Evolutionary conservation across 179 eudicot genomes (phyloP).

Genomic region (Amaranthus tricolor): DNA sequence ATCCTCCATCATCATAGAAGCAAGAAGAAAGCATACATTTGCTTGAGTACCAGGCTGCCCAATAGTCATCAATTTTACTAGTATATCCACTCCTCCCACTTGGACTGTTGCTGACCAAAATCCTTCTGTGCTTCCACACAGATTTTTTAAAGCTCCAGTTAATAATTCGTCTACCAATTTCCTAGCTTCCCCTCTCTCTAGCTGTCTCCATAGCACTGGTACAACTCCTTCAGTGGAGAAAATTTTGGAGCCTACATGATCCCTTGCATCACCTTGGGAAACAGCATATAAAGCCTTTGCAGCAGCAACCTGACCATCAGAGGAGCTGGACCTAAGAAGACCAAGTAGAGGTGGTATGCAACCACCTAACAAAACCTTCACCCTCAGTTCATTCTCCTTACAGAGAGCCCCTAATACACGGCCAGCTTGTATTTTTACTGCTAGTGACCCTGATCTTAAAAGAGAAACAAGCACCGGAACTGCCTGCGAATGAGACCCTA

Average conservation of each 20-base stretch:
- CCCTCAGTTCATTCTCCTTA: conserved; percentile 92
- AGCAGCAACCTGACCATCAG: conserved; percentile 90
- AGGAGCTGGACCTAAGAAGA: conserved; percentile 77
- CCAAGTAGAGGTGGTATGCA: conserved; percentile 96
- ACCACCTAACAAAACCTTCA: conserved; percentile 90
- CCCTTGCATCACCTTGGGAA: conserved; percentile 89
- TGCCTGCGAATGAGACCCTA: conserved; percentile 97
- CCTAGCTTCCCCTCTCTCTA: conserved; percentile 73
- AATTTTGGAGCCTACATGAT: conserved; percentile 94
- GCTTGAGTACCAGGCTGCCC: conserved; percentile 80
- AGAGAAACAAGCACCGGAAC: conserved; percentile 97
- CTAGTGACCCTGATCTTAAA: conserved; percentile 79
- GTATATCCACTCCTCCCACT: conserved; percentile 82
- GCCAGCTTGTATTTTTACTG: conserved; percentile 88
- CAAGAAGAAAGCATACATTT: conserved; percentile 89
- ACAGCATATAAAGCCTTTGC: conserved; percentile 94
- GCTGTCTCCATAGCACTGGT: conserved; percentile 88
- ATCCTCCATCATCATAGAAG: conserved; percentile 91
- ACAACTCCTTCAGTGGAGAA: conserved; percentile 98
- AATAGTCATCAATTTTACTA: conserved; percentile 68
- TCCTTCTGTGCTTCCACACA: conserved; percentile 82
- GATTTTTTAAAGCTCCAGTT: conserved; percentile 88
- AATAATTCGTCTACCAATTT: conserved; percentile 71
- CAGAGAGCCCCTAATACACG: conserved; percentile 85
- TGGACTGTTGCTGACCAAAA: conserved; percentile 81